Evolutionary conservation across 768 basidiomycete species (phyloP).

Genomic region (Saitozyma podzolica): DNA sequence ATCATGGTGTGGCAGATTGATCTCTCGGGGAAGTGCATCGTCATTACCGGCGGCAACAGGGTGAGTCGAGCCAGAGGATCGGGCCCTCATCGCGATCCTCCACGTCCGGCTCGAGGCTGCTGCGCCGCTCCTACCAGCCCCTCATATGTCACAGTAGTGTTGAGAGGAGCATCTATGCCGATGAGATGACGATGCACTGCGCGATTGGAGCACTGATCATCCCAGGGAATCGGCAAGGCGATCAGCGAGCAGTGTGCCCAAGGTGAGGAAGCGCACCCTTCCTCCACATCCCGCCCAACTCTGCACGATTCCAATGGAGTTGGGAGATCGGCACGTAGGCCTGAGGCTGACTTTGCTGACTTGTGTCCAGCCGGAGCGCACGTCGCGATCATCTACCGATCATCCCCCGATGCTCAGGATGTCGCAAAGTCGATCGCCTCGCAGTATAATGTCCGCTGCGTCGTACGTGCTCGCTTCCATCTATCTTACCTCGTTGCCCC

Average conservation of each 20-base stretch:
- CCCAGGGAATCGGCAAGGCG: conserved; percentile 35
- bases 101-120: too few relatives aligned
- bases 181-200: too few relatives aligned
- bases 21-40: conserved; percentile 37
- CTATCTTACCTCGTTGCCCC: neutral
- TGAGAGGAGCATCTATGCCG: too few relatives aligned
- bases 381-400: conserved; percentile 44
- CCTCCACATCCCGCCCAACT: too few relatives aligned
- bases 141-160: too few relatives aligned
- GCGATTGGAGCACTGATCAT: neutral
- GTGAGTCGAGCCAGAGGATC: conserved; percentile 12
- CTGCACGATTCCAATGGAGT: too few relatives aligned
- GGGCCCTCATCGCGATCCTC: too few relatives aligned
- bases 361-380: conserved; percentile 27
- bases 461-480: conserved; percentile 16
- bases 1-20: conserved; percentile 43
- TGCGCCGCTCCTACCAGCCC: too few relatives aligned
- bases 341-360: too few relatives aligned
- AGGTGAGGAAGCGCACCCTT: neutral
- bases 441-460: conserved; percentile 40
- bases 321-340: too few relatives aligned
- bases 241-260: conserved; percentile 35
- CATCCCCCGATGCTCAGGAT: conserved; percentile 36
- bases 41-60: conserved; percentile 41
- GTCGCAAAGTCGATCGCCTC: conserved; percentile 41